Conservation (phyloP, 2,329 filamentous ascomycete genomes). For the Myriosclerotinia scirpicola region DNA sequence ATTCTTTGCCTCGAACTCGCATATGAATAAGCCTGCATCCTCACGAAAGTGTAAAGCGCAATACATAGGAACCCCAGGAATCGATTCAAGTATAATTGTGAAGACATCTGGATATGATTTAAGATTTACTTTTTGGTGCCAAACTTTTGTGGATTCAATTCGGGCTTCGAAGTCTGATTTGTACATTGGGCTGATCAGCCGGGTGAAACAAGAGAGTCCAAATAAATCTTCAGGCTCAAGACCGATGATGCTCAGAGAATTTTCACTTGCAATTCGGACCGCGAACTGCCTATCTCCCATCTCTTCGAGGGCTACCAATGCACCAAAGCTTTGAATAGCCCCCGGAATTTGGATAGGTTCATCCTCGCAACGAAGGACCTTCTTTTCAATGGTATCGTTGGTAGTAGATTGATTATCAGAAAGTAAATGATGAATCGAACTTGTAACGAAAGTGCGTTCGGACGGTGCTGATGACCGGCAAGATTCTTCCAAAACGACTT, state of each 20-base stretch:
- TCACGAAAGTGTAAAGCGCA: conserved; percentile 49
- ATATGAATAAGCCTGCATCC: conserved; percentile 72
- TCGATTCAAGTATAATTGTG: conserved; percentile 55
- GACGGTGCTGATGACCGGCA: conserved; percentile 4
- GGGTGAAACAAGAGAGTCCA: conserved; percentile 70
- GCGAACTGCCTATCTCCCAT: conserved; percentile 65
- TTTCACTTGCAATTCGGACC: conserved; percentile 78
- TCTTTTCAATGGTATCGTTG: neutral
- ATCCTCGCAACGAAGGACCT: conserved; percentile 67
- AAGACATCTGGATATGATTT: conserved; percentile 79
- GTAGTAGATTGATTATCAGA: conserved; percentile 1
- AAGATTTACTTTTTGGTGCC: conserved; percentile 56
- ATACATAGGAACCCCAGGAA: conserved; percentile 3
- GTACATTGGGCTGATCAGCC: conserved; percentile 82
- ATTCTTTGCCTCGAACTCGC: conserved; percentile 86
- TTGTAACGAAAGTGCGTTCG: conserved; percentile 3
- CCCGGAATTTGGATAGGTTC: conserved; percentile 75
- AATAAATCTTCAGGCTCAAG: conserved; percentile 77
- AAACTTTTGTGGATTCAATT: conserved; percentile 10
- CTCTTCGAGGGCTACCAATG: conserved; percentile 73
- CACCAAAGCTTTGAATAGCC: conserved; percentile 69
- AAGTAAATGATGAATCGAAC: conserved; percentile 13
- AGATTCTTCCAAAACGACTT: conserved; percentile 2
- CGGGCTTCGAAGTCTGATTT: conserved; percentile 16
- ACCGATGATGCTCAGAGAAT: conserved; percentile 71